A percentile compares a stretch with the other conserved stretches of the same genome.
These are phyloP conservation scores for Ganoderma sinense DNA, from an alignment of 1,284 basidiomycete species.

Conservation along the genomic window DNA sequence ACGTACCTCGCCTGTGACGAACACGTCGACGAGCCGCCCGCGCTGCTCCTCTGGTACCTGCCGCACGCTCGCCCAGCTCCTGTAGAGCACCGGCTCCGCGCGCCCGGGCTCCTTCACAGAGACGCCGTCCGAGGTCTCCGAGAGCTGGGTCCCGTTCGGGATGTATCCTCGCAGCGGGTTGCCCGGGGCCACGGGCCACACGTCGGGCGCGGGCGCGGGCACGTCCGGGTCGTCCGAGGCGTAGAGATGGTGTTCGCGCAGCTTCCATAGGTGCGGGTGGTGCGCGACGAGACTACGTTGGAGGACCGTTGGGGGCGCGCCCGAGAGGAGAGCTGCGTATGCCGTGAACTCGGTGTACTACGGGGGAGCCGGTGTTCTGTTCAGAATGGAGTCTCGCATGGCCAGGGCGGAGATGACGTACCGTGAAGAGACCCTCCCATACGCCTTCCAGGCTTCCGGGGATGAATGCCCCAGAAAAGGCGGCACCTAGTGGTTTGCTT, in stretches of 20 bases:
- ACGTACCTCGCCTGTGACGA: slow-evolving; percentile 74
- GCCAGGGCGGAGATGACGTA: slow-evolving; percentile 42
- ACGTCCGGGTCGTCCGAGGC: slow-evolving; percentile 27
- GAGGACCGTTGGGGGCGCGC: slow-evolving; percentile 62
- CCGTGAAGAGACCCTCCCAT: slow-evolving; percentile 81
- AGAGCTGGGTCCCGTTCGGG: slow-evolving; percentile 53
- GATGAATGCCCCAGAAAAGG: slow-evolving; percentile 54
- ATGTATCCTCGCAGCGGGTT: slow-evolving; percentile 59
- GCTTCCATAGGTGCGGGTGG: slow-evolving; percentile 81
- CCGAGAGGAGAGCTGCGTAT: slow-evolving; percentile 69
- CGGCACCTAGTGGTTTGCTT: slow-evolving; percentile 39
- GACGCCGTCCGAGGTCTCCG: slow-evolving; percentile 51
- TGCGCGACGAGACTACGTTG: slow-evolving; percentile 66
- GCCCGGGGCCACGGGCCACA: slow-evolving; percentile 41
- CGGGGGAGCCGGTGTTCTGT: neutral
- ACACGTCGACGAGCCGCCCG: slow-evolving; percentile 60
- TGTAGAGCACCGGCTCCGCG: slow-evolving; percentile 50
- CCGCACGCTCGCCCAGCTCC: slow-evolving; percentile 33
- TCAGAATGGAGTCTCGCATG: neutral
- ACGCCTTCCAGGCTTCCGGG: slow-evolving; percentile 75
- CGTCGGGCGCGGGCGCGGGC: slow-evolving; percentile 26
- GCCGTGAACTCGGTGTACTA: slow-evolving; percentile 80
- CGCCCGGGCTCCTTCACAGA: slow-evolving; percentile 50
- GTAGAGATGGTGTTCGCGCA: slow-evolving; percentile 73
- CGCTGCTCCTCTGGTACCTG: slow-evolving; percentile 24